Conservation (phyloP, 2,329 filamentous ascomycete genomes). For the Aspergillus melleus region DNA sequence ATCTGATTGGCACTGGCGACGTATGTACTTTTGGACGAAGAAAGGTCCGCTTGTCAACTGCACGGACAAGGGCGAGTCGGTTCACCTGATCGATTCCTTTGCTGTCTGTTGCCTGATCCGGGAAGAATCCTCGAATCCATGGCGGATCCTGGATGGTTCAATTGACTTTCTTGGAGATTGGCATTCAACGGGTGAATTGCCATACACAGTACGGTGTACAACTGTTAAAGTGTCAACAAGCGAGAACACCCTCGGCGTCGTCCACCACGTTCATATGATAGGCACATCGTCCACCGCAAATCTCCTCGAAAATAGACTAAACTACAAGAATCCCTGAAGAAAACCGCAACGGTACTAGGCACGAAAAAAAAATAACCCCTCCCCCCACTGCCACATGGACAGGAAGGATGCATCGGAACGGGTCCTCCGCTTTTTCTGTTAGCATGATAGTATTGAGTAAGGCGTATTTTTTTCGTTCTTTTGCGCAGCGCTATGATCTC, state of each 20-base stretch:
- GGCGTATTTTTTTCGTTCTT: too few relatives aligned
- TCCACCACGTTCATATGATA: neutral
- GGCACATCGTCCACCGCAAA: neutral
- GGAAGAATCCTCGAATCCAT: too few relatives aligned
- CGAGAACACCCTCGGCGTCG: neutral
- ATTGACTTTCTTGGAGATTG: neutral
- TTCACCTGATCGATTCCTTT: neutral
- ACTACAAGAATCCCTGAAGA: neutral
- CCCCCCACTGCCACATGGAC: neutral
- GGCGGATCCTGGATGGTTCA: too few relatives aligned
- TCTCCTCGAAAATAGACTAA: neutral
- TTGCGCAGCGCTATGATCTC: neutral
- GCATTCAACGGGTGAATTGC: neutral
- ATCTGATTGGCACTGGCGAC: neutral
- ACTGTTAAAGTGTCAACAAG: neutral
- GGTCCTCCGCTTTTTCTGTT: neutral
- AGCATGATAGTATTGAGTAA: too few relatives aligned
- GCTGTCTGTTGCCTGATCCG: neutral
- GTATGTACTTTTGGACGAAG: neutral
- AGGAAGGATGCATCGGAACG: neutral
- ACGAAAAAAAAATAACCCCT: neutral
- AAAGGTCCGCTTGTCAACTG: neutral
- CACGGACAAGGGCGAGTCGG: neutral
- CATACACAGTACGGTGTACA: too few relatives aligned
- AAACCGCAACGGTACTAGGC: neutral